Base-by-base conservation (phyloP, 1,139 yeast genomes). In the Kodamaea derodonti region DNA sequence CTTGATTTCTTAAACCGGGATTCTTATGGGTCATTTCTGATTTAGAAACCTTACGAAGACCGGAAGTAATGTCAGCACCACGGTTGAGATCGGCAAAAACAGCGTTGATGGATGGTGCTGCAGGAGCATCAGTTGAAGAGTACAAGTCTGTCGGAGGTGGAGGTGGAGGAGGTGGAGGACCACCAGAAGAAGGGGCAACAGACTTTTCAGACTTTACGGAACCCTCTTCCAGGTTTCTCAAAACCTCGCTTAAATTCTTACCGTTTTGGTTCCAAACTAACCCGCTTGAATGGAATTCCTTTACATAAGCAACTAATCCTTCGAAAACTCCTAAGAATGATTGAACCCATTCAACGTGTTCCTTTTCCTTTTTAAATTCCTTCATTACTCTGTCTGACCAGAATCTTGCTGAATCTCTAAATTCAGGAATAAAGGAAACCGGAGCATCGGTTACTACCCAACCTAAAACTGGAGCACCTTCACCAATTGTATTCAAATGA, bases 11-110 rank as follows among this genome's bases (percentile, higher is more conserved):
- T 48, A 87, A 68, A 29, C 71, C 82, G 4, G 97, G 97, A 60
- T 88, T 88, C 64, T 88, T 90, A 62, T 88, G 97, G 22, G 95
- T 87, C 94, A 86, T 87, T 62, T 88, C 85, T 14, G 95, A 83
- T 62, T 80, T 85, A 48, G 88, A 97, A 29, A 92, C 97, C 61
- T 92, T 92, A 56, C 83, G 86, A 50, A 94, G 77, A 4, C 88
- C 85, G 20, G 90, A 69, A 2, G 97, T 90, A 50, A 94, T 83
- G 27, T 64, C 65, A 46, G 80, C 85, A 37, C 99, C 99, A 62
- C 81, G 74, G 63, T 83, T 90, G 43, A 94, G 69, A 46, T 86
- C 95, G n/a, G 86, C 82, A 58, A 94, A 92, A 9, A 94, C 96
- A 1, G 97, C 97, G 47, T 71, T 72, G 71, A 90, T 77, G 27